phyloP scores from a whole-genome alignment of 345 rosid species.

The Hypericum perforatum region DNA sequence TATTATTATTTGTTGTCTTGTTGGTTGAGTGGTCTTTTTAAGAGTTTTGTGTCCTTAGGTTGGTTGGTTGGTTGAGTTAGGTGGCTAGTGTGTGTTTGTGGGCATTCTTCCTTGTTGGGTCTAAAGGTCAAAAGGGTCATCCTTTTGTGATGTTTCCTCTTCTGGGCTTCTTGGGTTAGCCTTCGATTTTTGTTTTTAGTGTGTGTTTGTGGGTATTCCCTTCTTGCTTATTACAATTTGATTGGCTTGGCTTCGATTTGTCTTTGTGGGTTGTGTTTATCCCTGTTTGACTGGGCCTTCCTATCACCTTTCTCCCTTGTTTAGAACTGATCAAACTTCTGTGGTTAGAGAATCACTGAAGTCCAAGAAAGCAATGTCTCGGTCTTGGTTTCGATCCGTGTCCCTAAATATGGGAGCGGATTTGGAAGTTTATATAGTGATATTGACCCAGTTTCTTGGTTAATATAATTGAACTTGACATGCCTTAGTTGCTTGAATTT shows the following conservation, averaged over 20 bases:
- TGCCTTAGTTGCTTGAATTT: constrained; percentile 7
- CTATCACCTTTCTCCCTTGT: constrained; percentile 16
- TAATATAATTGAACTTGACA: background rate
- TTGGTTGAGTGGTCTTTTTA: background rate
- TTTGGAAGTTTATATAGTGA: constrained; percentile 2
- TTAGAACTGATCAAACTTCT: constrained; percentile 7
- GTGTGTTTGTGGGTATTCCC: constrained; percentile 37
- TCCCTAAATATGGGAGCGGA: constrained; percentile 12
- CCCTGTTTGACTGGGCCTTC: constrained; percentile 4
- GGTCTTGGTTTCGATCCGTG: background rate
- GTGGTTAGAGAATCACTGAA: background rate
- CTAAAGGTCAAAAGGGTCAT: constrained; percentile 6
- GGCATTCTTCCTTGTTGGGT: constrained; percentile 27
- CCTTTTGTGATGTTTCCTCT: background rate
- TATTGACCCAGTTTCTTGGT: background rate
- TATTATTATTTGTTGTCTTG: background rate
- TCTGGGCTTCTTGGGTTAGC: constrained; percentile 25
- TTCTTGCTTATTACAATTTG: background rate
- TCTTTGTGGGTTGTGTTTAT: constrained; percentile 1
- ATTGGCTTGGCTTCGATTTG: constrained; percentile 11
- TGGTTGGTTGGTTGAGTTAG: background rate
- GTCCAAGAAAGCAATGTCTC: background rate
- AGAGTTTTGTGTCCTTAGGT: constrained; percentile 13
- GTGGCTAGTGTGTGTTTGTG: background rate
- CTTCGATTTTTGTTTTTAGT: constrained; percentile 10